phyloP scores from a whole-genome alignment of 1,284 basidiomycete species.

The Trichosporon asahii region DNA sequence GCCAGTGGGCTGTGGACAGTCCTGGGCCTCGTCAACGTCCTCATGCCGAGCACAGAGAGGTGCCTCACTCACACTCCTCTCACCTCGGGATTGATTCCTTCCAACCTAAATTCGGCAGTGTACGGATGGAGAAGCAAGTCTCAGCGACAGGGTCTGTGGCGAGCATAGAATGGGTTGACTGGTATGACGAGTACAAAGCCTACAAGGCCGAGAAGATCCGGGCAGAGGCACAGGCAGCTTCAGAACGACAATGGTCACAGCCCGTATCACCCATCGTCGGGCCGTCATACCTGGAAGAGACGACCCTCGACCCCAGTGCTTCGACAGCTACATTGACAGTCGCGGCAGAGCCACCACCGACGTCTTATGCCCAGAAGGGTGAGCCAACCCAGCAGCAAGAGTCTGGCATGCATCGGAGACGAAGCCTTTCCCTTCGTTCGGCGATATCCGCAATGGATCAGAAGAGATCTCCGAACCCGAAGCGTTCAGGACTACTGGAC shows the following conservation, averaged over 20 bases:
- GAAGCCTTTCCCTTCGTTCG: constrained; percentile 43
- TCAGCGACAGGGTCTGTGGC: constrained; percentile 41
- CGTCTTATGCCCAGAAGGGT: too few species aligned
- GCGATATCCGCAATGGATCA: constrained; percentile 37
- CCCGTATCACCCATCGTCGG: background rate
- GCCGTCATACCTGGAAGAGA: background rate
- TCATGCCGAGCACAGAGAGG: background rate
- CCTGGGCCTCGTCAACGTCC: background rate
- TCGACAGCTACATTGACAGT: background rate
- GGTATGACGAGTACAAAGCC: constrained; percentile 59
- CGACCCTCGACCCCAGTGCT: background rate
- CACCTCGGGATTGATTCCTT: background rate
- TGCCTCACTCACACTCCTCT: background rate
- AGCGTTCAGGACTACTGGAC: constrained; percentile 25
- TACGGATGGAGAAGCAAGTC: constrained; percentile 36
- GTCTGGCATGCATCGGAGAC: constrained; percentile 17
- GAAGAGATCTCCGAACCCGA: constrained; percentile 29
- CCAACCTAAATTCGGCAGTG: background rate
- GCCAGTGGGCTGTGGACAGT: background rate
- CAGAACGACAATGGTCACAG: constrained; percentile 2
- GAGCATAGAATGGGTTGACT: constrained; percentile 60
- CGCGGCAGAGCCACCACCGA: background rate
- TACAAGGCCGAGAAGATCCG: constrained; percentile 58
- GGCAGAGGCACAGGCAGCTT: constrained; percentile 43
- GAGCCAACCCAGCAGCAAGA: too few species aligned